These are phyloP conservation scores for Tephrocybe rancida DNA, from an alignment of 768 basidiomycete genomes.

Conservation along the genomic window DNA sequence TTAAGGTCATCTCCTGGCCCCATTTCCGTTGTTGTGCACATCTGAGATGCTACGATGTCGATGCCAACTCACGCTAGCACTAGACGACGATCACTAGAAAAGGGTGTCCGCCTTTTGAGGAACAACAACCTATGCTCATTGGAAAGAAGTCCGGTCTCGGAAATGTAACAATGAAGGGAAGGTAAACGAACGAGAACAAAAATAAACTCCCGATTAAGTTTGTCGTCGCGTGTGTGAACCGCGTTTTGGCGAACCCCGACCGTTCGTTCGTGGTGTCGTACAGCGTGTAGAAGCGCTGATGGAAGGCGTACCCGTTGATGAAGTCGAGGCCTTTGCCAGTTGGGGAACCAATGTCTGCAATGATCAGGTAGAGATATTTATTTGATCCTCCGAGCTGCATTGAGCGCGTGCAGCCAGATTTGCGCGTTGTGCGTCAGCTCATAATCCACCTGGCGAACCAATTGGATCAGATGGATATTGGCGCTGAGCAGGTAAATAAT, in stretches of 20 bases:
- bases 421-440: slow-evolving; percentile 40
- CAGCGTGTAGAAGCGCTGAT: slow-evolving; percentile 65
- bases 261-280: slow-evolving; percentile 58
- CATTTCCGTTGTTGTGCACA: too few relatives aligned
- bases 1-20: too few relatives aligned
- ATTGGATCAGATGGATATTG: neutral
- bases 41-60: too few relatives aligned
- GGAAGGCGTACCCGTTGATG: slow-evolving; percentile 53
- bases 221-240: slow-evolving; percentile 47
- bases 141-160: too few relatives aligned
- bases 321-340: slow-evolving; percentile 52
- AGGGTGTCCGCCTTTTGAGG: too few relatives aligned
- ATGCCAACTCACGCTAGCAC: too few relatives aligned
- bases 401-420: slow-evolving; percentile 35
- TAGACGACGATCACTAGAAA: too few relatives aligned
- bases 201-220: too few relatives aligned
- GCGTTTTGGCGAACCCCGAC: slow-evolving; percentile 56
- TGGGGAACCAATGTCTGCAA: slow-evolving; percentile 35
- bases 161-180: too few relatives aligned
- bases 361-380: slow-evolving; percentile 32
- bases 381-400: slow-evolving; percentile 31
- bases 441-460: slow-evolving; percentile 27
- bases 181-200: too few relatives aligned
- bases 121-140: too few relatives aligned
- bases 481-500: neutral